Base-by-base conservation (phyloP, 1,284 basidiomycete genomes). In the Grifola frondosa region DNA sequence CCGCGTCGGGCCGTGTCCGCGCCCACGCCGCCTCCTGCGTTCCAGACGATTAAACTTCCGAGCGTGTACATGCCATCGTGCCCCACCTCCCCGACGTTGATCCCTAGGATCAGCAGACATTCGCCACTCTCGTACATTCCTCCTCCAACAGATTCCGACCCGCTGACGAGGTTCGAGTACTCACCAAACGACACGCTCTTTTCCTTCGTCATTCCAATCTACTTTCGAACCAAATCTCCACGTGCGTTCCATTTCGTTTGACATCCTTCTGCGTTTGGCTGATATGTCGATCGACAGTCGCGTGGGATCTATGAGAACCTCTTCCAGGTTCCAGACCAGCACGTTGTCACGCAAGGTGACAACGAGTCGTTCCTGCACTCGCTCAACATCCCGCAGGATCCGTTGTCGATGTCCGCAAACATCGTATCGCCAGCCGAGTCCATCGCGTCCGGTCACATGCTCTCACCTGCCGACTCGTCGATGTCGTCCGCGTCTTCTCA, bases 31-130 rank as follows among this genome's bases (percentile, higher is more conserved):
- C 66, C 65, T 13, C 58, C 61, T 1, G 49, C 55, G 28, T 65
- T 58, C 53, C 82, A 84, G 63, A 69, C 74, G 5, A 81, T 86
- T 55, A 75, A 76, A 56, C 68, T 87, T 22, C 84, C 84, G 13
- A 74, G 72, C 44, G 71, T 85, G 17, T 80, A 77, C 66, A 73
- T 78, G 65, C 74, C 80, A 8, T 83, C 81, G n/a, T 81, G 80
- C 58, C 80, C 82, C 9, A 71, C 77, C 5, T 81, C 83, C 22
- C 80, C 83, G 5, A 76, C 77, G 5, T 67, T 75, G 38, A 53
- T 78, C 8, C 75, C 78, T 32, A 73, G 80, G 65, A 79, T 80
- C 67, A 73, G 70, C 54, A 70, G 77, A 41, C 77, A 79, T 42
- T 65, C 74, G 35, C 71, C 75, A 35, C 70, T 72, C 58, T 69